Percentiles rank a stretch among this genome's conserved stretches.
These are phyloP conservation scores for Yamadazyma laniorum DNA, from an alignment of 805 yeast species.

Conservation along the genomic window DNA sequence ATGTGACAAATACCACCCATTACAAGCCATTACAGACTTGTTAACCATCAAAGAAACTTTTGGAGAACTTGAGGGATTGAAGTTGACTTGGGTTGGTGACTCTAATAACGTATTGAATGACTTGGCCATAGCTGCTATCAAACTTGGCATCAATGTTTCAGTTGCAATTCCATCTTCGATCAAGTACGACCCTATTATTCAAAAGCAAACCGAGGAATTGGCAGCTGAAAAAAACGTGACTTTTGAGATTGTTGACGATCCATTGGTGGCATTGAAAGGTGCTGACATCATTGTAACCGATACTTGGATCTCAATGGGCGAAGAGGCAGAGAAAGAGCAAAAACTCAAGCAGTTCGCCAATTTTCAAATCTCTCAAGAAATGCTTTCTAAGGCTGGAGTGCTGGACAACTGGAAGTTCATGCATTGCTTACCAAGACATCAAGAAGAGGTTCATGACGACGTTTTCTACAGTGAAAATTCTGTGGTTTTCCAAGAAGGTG, in stretches of 20 bases:
- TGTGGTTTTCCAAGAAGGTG: slow-evolving; percentile 92
- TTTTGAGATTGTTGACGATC: slow-evolving; percentile 66
- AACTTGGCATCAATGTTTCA: slow-evolving; percentile 76
- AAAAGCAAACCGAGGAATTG: slow-evolving; percentile 51
- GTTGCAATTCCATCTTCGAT: slow-evolving; percentile 83
- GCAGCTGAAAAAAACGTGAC: slow-evolving; percentile 43
- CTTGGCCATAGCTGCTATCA: slow-evolving; percentile 81
- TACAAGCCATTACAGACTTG: slow-evolving; percentile 92
- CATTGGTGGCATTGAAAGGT: slow-evolving; percentile 65
- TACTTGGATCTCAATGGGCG: slow-evolving; percentile 98
- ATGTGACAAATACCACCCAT: slow-evolving; percentile 90
- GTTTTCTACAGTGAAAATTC: slow-evolving; percentile 81
- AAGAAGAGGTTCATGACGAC: slow-evolving; percentile 91
- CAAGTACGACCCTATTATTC: slow-evolving; percentile 57
- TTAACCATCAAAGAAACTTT: slow-evolving; percentile 82
- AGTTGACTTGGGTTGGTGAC: slow-evolving; percentile 95
- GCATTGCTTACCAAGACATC: slow-evolving; percentile 97
- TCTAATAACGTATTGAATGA: slow-evolving; percentile 95
- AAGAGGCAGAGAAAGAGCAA: slow-evolving; percentile 71
- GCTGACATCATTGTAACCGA: slow-evolving; percentile 91
- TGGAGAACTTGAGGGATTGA: slow-evolving; percentile 56
- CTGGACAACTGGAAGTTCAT: slow-evolving; percentile 77
- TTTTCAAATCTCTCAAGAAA: slow-evolving; percentile 73
- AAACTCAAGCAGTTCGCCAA: slow-evolving; percentile 82
- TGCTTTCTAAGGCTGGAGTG: slow-evolving; percentile 60